A percentile compares a stretch with the other conserved stretches of the same genome.
These are phyloP conservation scores for Stagonosporopsis rhizophila DNA, from an alignment of 2,329 filamentous ascomycete species.

Conservation along the genomic window DNA sequence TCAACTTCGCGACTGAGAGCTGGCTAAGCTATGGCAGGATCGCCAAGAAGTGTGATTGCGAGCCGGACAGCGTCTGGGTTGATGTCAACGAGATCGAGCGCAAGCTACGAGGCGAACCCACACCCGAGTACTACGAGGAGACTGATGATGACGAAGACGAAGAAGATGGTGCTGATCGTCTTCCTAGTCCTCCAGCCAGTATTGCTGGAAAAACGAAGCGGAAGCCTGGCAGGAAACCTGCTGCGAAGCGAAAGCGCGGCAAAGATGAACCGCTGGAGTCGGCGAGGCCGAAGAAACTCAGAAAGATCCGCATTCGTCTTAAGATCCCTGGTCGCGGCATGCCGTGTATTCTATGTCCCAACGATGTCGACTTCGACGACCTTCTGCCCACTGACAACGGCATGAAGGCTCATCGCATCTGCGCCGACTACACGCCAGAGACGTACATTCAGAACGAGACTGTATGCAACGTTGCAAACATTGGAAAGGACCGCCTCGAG, in stretches of 20 bases:
- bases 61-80: conserved; percentile 97
- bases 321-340: conserved; percentile 75
- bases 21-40: conserved; percentile 96
- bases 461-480: conserved; percentile 78
- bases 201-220: conserved; percentile 74
- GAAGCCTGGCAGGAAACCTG: conserved; percentile 75
- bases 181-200: conserved; percentile 80
- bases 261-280: conserved; percentile 51
- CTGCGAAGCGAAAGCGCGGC: conserved; percentile 62
- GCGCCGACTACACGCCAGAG: conserved; percentile 89
- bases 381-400: conserved; percentile 89
- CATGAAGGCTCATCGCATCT: conserved; percentile 84
- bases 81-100: conserved; percentile 96
- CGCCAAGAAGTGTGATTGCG: conserved; percentile 96
- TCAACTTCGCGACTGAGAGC: conserved; percentile 95
- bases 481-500: conserved; percentile 85
- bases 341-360: conserved; percentile 91
- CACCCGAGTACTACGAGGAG: conserved; percentile 81
- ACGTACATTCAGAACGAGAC: conserved; percentile 85
- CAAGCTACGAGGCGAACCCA: conserved; percentile 84
- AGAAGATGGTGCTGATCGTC: conserved; percentile 63
- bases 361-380: conserved; percentile 81
- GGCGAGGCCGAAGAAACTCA: conserved; percentile 73
- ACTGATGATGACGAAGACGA: conserved; percentile 71
- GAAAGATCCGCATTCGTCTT: conserved; percentile 73